These are phyloP conservation scores for Akebia trifoliata DNA, from an alignment of 164 flowering plant species.

Conservation along the genomic window DNA sequence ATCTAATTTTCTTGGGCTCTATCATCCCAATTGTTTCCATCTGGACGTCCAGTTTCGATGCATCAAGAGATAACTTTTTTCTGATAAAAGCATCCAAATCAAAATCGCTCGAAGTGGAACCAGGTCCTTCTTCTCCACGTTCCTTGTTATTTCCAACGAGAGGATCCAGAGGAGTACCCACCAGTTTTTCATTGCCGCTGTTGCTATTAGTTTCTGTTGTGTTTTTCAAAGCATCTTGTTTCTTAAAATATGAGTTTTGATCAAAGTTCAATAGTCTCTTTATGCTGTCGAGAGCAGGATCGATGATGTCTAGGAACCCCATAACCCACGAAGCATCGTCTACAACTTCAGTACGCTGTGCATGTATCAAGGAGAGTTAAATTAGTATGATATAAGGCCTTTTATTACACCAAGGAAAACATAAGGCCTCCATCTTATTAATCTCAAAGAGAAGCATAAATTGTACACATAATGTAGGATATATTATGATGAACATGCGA, in stretches of 20 bases:
- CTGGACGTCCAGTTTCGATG: constrained; percentile 46
- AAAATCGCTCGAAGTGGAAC: constrained; percentile 22
- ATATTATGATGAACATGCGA: no score
- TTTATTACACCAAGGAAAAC: no score
- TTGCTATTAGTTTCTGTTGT: constrained; percentile 15
- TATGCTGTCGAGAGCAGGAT: constrained; percentile 80
- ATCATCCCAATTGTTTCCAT: constrained; percentile 25
- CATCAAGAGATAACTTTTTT: constrained; percentile 55
- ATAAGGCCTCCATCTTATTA: no score
- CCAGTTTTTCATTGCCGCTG: constrained; percentile 17
- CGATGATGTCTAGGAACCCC: constrained; percentile 77
- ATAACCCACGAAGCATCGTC: constrained; percentile 94
- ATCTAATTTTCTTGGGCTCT: constrained; percentile 10
- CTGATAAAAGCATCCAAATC: constrained; percentile 60
- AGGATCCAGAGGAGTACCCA: constrained; percentile 9
- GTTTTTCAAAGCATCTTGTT: constrained; percentile 17
- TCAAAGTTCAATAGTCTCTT: constrained; percentile 68
- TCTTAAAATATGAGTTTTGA: constrained; percentile 21
- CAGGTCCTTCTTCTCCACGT: constrained; percentile 8
- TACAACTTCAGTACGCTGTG: constrained; percentile 90
- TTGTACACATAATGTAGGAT: no score
- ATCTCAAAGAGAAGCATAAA: no score
- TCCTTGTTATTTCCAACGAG: constrained; percentile 4
- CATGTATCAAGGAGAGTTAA: constrained; percentile 2
- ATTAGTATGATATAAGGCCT: constrained; percentile 1